These are phyloP conservation scores for Thermoascus crustaceus DNA, from an alignment of 2,329 filamentous ascomycete genomes.

Conservation along the genomic window DNA sequence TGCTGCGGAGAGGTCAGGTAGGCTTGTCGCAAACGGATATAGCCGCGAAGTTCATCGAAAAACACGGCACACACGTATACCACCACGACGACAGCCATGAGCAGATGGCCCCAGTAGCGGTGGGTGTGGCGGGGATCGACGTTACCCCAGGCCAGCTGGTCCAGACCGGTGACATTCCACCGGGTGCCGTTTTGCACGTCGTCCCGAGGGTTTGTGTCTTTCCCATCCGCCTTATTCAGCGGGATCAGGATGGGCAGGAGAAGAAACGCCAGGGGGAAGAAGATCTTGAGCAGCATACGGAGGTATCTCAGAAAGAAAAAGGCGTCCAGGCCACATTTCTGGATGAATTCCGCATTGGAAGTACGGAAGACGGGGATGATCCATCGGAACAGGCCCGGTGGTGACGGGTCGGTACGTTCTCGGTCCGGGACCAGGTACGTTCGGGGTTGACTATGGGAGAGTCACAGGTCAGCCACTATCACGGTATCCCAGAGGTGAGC, in stretches of 20 bases:
- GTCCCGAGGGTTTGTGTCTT: conserved; percentile 48
- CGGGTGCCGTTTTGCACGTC: conserved; percentile 28
- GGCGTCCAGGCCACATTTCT: conserved; percentile 90
- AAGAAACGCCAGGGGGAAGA: conserved; percentile 69
- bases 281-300: conserved; percentile 79
- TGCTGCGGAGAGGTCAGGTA: conserved; percentile 93
- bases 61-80: conserved; percentile 81
- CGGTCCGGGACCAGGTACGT: conserved; percentile 80
- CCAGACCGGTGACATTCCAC: conserved; percentile 57
- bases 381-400: conserved; percentile 48
- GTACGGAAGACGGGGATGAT: conserved; percentile 54
- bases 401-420: conserved; percentile 71
- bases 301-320: conserved; percentile 96
- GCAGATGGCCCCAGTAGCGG: conserved; percentile 75
- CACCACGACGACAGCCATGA: conserved; percentile 70
- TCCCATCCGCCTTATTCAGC: conserved; percentile 67
- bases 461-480: conserved; percentile 3
- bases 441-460: conserved; percentile 58
- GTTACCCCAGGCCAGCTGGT: conserved; percentile 82
- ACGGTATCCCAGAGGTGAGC: not conserved
- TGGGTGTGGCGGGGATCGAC: conserved; percentile 56
- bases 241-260: conserved; percentile 81
- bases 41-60: conserved; percentile 76
- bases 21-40: conserved; percentile 87
- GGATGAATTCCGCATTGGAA: conserved; percentile 76